Evolutionary conservation across 805 yeast species (phyloP), one percentile per base, ranked within the genome.

Genomic region (Starmerella tilneyi): DNA sequence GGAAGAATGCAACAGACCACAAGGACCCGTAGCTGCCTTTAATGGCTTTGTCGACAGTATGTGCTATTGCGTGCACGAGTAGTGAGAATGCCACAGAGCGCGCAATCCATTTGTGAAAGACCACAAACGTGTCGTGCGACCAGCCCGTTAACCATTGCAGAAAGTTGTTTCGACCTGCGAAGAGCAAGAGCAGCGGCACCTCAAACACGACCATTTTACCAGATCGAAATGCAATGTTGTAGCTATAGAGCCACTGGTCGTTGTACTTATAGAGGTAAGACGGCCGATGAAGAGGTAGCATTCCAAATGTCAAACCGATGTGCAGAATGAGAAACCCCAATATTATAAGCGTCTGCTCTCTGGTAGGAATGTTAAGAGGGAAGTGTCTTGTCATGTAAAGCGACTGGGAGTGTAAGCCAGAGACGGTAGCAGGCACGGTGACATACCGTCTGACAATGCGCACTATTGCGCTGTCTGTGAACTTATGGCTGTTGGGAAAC

Each of bases 81-180:
- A 54, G 50, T 20, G 52, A 46, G 19, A 57, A 16, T 4, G 55
- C 49, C 39, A 51, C 45, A 21, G 49, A 36, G 20, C 61, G 46
- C 3, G 59, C 57, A 3, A 53, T 46, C 62, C 63, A 60, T 26
- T 51, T 48, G 63, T 83, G 94, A 56, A 72, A 74, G 23, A 67
- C 64, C 47, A 74, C 65, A 63, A 82, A 81, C 3, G 78, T 68
- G 8, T 76, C 62, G 51, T 72, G 76, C 0, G 76, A 59, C 65
- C 81, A 68, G 2, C 85, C 84, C 1, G 84, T 71, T 7, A 79
- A 44, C 57, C 65, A 67, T 50, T 72, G 70, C 57, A 81, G 65
- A 28, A 82, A 72, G 58, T 79, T 82, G 59, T 82, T 82, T 57
- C 89, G 67, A 20, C 81, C 81, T 9, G 84, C 83, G 61, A 82